These are phyloP conservation scores for Drechmeria coniospora DNA, from an alignment of 2,329 filamentous ascomycete species.

Conservation along the genomic window DNA sequence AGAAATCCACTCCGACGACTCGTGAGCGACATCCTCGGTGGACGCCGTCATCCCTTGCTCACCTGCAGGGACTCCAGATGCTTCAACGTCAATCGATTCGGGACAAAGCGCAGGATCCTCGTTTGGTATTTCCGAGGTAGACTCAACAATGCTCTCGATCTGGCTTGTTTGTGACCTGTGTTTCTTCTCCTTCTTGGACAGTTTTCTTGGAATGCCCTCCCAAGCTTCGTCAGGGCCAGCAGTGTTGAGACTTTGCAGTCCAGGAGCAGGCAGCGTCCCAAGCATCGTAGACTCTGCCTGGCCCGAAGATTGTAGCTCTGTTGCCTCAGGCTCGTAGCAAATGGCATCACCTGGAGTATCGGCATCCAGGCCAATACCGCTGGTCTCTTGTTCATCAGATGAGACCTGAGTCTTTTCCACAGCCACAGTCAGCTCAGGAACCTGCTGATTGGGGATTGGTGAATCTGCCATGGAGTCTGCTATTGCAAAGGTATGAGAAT, in stretches of 20 bases:
- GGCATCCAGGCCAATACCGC: neutral
- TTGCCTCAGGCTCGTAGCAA: no score
- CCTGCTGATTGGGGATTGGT: no score
- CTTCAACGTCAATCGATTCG: neutral
- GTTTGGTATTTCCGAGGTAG: neutral
- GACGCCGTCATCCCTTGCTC: neutral
- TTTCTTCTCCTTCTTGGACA: slow-evolving; percentile 16
- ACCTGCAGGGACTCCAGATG: neutral
- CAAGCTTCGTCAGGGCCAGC: neutral
- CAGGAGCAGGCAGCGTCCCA: neutral
- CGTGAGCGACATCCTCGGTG: slow-evolving; percentile 2
- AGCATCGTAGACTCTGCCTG: neutral
- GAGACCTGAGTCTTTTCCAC: no score
- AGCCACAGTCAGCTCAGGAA: no score
- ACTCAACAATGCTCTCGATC: neutral
- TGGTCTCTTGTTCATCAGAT: no score
- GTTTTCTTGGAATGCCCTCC: slow-evolving; percentile 5
- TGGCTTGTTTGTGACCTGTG: slow-evolving; percentile 6
- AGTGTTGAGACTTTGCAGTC: neutral
- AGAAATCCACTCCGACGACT: slow-evolving; percentile 4
- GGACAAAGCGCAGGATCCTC: neutral
- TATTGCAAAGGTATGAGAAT: no score
- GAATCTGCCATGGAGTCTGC: no score
- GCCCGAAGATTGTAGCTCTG: slow-evolving; percentile 1
- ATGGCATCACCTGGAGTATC: neutral